Conservation (phyloP, 441 rosid genomes). For the Erysimum cheiri region DNA sequence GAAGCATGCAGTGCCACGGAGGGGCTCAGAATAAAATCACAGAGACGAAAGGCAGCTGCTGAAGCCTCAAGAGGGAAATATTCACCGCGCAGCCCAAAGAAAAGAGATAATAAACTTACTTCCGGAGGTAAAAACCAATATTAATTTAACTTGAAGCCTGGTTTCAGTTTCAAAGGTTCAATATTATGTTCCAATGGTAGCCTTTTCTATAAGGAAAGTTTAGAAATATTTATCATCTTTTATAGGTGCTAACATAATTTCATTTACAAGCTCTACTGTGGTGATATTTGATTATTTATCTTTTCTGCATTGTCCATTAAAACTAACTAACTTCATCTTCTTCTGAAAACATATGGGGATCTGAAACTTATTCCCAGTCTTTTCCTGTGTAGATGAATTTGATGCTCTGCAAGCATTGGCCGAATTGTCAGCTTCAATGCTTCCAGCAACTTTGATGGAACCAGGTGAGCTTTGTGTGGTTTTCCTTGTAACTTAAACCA, state of each 20-base stretch:
- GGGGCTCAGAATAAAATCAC: conserved; percentile 49
- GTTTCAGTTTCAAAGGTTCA: conserved; percentile 10
- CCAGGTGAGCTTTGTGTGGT: conserved; percentile 61
- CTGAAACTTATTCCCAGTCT: conserved; percentile 31
- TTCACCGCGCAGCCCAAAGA: conserved; percentile 52
- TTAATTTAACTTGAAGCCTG: conserved; percentile 16
- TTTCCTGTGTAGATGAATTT: conserved; percentile 63
- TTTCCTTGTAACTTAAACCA: conserved; percentile 25
- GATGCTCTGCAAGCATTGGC: conserved; percentile 85
- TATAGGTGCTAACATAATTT: conserved; percentile 7
- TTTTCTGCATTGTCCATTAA: conserved; percentile 7
- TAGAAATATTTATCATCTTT: conserved; percentile 7
- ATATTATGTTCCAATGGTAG: conserved; percentile 7
- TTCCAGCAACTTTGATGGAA: conserved; percentile 62
- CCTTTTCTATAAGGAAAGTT: conserved; percentile 13
- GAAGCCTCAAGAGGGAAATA: conserved; percentile 56
- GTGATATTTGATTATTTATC: conserved; percentile 26
- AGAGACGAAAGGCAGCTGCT: conserved; percentile 50
- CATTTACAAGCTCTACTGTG: conserved; percentile 9
- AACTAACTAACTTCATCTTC: conserved; percentile 14
- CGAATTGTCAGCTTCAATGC: conserved; percentile 59
- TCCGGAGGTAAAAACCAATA: conserved; percentile 58
- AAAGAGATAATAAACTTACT: conserved; percentile 56
- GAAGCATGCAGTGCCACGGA: conserved; percentile 86
- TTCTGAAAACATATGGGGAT: conserved; percentile 5